Base-by-base conservation (phyloP, 768 basidiomycete genomes). In the Macrolepiota albuminosa region DNA sequence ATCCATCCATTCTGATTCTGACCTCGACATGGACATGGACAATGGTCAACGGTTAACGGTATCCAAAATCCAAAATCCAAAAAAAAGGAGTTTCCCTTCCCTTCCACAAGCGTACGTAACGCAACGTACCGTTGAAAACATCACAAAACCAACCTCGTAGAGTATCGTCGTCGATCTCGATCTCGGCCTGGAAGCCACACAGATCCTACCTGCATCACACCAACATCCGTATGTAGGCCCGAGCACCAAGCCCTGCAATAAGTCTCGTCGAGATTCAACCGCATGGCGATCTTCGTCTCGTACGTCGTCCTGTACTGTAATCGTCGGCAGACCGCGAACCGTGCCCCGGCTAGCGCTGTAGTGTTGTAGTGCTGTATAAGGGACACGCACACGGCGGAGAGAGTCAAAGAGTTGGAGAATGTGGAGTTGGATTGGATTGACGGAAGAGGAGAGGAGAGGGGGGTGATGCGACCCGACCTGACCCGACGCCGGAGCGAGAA, bases 1-100 rank as follows among this genome's bases (percentile, higher is more conserved):
- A 45, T 76, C 68, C 8, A 75, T 61, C 78, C 78, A 78, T 63
- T 80, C 78, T 6, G 63, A 63, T 8, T 72, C 76, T 77, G 43
- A 5, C 29, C 29, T 29, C 29, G 21, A 21, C 21, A 21, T 21
- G 21, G 4, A 29, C 29, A 29, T 4, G 4, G n/a, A n/a, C 18
- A 43, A 6, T 18, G 3, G 9, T 50, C 37, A 4, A 42, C 51
- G 8, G 21, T 13, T 34, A 8, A 26, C 31, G 9, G 31, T 29
- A 43, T 21, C 21, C 21, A n/a, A n/a, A n/a, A n/a, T n/a, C n/a
- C n/a, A 47, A 10, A 26, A 3, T n/a, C n/a, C n/a, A 47, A 10
- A 26, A 3, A 14, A 18, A 21, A 54, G 21, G 21, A 21, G 42
- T 33, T 3, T 31, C 21, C 8, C 36, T 60, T 21, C 14, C 39